phyloP scores from a whole-genome alignment of 2,329 filamentous ascomycete species.

The Xylariaceae sp. region DNA sequence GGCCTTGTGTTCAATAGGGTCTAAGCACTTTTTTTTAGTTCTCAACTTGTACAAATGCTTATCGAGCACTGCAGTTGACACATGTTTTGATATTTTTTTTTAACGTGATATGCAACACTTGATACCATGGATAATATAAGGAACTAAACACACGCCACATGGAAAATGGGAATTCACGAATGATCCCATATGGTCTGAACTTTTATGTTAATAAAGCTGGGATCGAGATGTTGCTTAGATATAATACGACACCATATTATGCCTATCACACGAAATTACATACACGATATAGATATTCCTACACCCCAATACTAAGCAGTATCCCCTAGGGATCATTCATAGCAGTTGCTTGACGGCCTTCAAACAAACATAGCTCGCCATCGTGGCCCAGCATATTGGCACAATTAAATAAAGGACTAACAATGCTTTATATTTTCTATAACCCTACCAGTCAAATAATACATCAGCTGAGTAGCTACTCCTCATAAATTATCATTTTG shows the following conservation, averaged over 20 bases:
- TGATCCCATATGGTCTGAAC: background rate
- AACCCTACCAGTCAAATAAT: too few species aligned
- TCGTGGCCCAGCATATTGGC: background rate
- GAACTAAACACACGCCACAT: background rate
- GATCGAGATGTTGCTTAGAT: too few species aligned
- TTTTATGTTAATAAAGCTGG: background rate
- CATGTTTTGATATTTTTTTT: too few species aligned
- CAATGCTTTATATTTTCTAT: background rate
- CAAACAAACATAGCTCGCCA: background rate
- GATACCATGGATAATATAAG: background rate
- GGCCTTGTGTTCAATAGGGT: too few species aligned
- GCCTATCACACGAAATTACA: background rate
- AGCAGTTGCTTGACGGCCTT: background rate
- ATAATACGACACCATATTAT: background rate
- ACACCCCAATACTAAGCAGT: background rate
- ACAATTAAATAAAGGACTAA: background rate
- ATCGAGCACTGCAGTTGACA: too few species aligned
- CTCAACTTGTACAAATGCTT: too few species aligned
- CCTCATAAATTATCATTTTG: too few species aligned
- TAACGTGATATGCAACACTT: background rate
- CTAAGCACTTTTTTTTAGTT: too few species aligned
- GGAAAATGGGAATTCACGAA: background rate
- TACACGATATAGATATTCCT: background rate
- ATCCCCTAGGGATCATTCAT: background rate
- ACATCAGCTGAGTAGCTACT: too few species aligned